Evolutionary conservation across 805 yeast species (phyloP).

Genomic region (Barnettozyma californica): DNA sequence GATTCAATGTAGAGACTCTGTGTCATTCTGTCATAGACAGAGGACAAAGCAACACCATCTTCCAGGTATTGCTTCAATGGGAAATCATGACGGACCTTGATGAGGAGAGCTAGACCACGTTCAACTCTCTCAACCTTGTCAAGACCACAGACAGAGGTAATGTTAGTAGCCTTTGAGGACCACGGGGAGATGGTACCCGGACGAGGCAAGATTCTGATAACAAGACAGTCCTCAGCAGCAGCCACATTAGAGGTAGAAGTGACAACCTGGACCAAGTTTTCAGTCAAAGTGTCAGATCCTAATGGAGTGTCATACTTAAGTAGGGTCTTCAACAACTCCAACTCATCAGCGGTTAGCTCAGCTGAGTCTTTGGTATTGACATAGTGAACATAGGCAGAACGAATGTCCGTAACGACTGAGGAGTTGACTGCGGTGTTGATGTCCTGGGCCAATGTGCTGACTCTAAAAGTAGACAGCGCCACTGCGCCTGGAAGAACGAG

Average conservation of each 20-base stretch:
- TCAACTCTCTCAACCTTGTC: constrained; percentile 76
- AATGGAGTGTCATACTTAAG: constrained; percentile 70
- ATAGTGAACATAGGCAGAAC: constrained; percentile 77
- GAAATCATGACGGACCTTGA: constrained; percentile 68
- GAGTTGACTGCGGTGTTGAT: constrained; percentile 64
- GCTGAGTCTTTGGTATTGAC: constrained; percentile 45
- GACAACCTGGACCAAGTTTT: constrained; percentile 34
- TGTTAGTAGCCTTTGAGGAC: constrained; percentile 98
- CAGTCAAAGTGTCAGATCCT: constrained; percentile 46
- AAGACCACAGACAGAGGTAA: constrained; percentile 83
- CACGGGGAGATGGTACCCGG: constrained; percentile 97
- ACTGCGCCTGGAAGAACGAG: constrained; percentile 77
- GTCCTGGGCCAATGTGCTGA: constrained; percentile 63
- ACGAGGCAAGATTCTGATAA: constrained; percentile 82
- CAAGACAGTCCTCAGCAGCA: constrained; percentile 40
- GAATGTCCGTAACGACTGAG: constrained; percentile 62
- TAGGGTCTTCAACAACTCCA: constrained; percentile 50
- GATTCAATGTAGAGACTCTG: constrained; percentile 57
- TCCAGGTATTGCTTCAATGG: constrained; percentile 52
- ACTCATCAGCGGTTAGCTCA: constrained; percentile 29
- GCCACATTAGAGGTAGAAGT: constrained; percentile 27
- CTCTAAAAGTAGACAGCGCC: constrained; percentile 85
- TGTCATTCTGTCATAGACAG: constrained; percentile 93
- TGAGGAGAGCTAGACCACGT: constrained; percentile 76
- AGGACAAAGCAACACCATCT: constrained; percentile 54